Percentiles rank a stretch among this genome's conserved stretches.
phyloP scores from a whole-genome alignment of 192 early-diverging fungal species.

The Thamnidium elegans region DNA sequence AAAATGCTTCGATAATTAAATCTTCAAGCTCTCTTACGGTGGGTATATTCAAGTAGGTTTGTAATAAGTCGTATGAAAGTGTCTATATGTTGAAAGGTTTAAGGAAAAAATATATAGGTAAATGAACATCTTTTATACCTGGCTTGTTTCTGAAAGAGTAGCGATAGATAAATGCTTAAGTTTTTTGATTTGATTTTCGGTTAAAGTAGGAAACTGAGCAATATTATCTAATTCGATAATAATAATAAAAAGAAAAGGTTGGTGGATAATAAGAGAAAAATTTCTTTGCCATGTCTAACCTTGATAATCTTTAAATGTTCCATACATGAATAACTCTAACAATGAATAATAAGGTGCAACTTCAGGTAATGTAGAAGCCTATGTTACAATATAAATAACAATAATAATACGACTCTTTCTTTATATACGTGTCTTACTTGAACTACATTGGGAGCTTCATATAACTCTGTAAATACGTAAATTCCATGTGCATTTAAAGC shows the following conservation, averaged over 20 bases:
- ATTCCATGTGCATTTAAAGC: conserved; percentile 66
- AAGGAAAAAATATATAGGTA: neutral
- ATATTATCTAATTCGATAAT: conserved; percentile 39
- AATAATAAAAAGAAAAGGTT: too few relatives aligned
- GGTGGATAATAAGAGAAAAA: too few relatives aligned
- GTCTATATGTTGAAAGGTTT: conserved; percentile 43
- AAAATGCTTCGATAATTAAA: conserved; percentile 84
- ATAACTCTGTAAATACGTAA: conserved; percentile 76
- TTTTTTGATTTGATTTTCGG: conserved; percentile 47
- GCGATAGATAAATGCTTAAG: conserved; percentile 79
- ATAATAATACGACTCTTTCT: neutral
- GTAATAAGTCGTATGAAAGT: conserved; percentile 63
- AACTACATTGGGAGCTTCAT: conserved; percentile 64
- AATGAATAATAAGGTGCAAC: conserved; percentile 50
- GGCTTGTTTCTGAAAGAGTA: conserved; percentile 58
- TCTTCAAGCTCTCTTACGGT: conserved; percentile 84
- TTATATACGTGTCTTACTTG: conserved; percentile 51
- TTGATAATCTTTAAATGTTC: conserved; percentile 75
- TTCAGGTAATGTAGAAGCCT: conserved; percentile 50
- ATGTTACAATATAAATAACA: conserved; percentile 10
- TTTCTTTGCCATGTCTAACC: conserved; percentile 36
- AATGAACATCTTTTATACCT: conserved; percentile 38
- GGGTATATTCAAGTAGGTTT: conserved; percentile 65
- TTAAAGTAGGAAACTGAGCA: conserved; percentile 45
- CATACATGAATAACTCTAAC: conserved; percentile 78